Conservation (phyloP, 1,139 yeast genomes). For the Taphrina betulina region DNA sequence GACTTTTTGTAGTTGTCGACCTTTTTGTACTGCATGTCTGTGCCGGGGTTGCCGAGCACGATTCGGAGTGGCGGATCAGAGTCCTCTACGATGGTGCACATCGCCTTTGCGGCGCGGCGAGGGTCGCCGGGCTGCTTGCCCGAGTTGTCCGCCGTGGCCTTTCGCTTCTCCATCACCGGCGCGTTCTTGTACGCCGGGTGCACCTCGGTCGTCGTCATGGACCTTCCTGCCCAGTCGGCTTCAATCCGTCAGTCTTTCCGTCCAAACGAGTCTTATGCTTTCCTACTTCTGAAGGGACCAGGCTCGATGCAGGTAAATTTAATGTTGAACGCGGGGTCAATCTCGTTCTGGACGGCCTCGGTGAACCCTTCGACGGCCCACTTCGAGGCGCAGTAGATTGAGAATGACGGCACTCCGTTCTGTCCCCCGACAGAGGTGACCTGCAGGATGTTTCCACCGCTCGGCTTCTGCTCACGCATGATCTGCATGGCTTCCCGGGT, state of each 20-base stretch:
- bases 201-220: conserved; percentile 15
- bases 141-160: conserved; percentile 9
- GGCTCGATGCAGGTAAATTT: conserved; percentile 23
- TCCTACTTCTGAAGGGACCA: conserved; percentile 23
- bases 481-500: conserved; percentile 21
- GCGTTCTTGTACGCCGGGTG: conserved; percentile 31
- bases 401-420: conserved; percentile 19
- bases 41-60: conserved; percentile 12
- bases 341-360: conserved; percentile 14
- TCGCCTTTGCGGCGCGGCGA: conserved; percentile 10
- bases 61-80: conserved; percentile 4
- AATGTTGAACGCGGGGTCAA: conserved; percentile 24
- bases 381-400: conserved; percentile 22
- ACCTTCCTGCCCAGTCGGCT: conserved; percentile 28
- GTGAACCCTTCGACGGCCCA: conserved; percentile 31
- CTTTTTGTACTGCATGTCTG: conserved; percentile 1
- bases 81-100: conserved; percentile 16
- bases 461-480: conserved; percentile 22
- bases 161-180: conserved; percentile 9
- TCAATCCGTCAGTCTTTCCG: background rate
- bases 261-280: too few species aligned
- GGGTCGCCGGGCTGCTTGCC: conserved; percentile 22
- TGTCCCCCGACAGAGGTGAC: conserved; percentile 25
- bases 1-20: conserved; percentile 4
- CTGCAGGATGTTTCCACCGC: conserved; percentile 28